phyloP scores from a whole-genome alignment of 208 protist species.

The Borovskyia barvae region DNA sequence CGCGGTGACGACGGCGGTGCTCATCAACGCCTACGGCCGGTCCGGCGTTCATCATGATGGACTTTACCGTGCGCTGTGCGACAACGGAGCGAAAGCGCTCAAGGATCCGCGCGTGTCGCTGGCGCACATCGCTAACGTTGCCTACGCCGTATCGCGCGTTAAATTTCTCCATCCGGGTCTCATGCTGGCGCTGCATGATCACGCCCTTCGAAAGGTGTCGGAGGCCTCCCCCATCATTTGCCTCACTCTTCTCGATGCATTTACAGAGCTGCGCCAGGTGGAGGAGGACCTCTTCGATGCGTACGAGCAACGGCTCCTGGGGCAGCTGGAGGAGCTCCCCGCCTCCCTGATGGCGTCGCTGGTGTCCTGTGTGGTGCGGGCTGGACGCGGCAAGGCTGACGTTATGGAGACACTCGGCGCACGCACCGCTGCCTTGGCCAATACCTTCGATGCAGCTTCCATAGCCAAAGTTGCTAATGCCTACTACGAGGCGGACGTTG shows the following conservation, averaged over 20 bases:
- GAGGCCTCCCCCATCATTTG: constrained; percentile 59
- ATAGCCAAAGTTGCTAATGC: constrained; percentile 76
- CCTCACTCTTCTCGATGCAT: constrained; percentile 82
- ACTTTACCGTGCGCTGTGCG: constrained; percentile 74
- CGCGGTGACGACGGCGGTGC: constrained; percentile 70
- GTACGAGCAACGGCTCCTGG: constrained; percentile 70
- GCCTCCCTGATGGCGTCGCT: constrained; percentile 75
- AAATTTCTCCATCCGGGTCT: constrained; percentile 62
- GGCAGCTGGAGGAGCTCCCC: constrained; percentile 44
- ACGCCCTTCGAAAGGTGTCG: constrained; percentile 47
- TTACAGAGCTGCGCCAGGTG: constrained; percentile 68
- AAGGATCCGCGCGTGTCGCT: constrained; percentile 67
- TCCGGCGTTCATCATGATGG: constrained; percentile 71
- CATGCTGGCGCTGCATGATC: constrained; percentile 72
- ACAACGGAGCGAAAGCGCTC: constrained; percentile 48
- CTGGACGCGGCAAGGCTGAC: constrained; percentile 36
- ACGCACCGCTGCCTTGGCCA: constrained; percentile 48
- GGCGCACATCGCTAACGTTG: constrained; percentile 84
- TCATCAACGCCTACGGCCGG: constrained; percentile 89
- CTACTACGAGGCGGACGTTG: constrained; percentile 60
- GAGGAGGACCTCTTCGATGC: constrained; percentile 73
- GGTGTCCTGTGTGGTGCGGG: constrained; percentile 52
- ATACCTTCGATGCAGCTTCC: constrained; percentile 73
- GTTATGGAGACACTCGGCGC: constrained; percentile 59
- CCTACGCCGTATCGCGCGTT: constrained; percentile 78